Conservation (phyloP, 768 basidiomycete genomes). For the Omphalotus guepiniiformis region DNA sequence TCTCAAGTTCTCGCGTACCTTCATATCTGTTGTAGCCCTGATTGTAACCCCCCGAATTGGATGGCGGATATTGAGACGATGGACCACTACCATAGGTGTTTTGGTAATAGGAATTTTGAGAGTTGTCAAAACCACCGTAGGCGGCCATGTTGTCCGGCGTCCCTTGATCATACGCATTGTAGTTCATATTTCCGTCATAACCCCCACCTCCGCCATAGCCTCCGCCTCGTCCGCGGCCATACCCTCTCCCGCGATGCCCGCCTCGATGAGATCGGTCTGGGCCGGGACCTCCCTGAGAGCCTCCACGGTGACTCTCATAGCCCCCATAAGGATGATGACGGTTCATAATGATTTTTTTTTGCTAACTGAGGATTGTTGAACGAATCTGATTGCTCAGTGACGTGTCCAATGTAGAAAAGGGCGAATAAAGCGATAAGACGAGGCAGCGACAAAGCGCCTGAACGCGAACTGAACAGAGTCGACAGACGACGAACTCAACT, state of each 20-base stretch:
- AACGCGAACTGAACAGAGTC: constrained; percentile 2
- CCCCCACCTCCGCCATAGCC: constrained; percentile 49
- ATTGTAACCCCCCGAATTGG: constrained; percentile 44
- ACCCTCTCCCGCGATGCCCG: constrained; percentile 43
- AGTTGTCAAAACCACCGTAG: constrained; percentile 68
- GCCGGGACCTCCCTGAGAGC: constrained; percentile 60
- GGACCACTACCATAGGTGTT: constrained; percentile 54
- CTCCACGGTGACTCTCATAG: constrained; percentile 51
- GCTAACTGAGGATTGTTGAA: constrained; percentile 18
- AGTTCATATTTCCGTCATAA: constrained; percentile 51
- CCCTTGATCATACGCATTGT: constrained; percentile 64
- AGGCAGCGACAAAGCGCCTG: constrained; percentile 19
- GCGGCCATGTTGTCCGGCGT: constrained; percentile 59
- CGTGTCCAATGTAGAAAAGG: constrained; percentile 7
- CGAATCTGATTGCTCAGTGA: constrained; percentile 15
- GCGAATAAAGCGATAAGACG: constrained; percentile 17
- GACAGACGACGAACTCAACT: constrained; percentile 18
- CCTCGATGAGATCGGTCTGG: constrained; percentile 74
- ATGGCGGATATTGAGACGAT: constrained; percentile 52
- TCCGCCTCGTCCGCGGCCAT: constrained; percentile 21
- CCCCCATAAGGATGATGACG: constrained; percentile 86
- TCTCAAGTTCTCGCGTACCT: constrained; percentile 83
- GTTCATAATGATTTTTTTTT: constrained; percentile 55
- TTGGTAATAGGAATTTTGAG: constrained; percentile 67
- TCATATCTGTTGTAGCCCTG: constrained; percentile 68